These are phyloP conservation scores for Alopecurus myosuroides DNA, from an alignment of 176 grass and related monocot genomes.

Conservation along the genomic window DNA sequence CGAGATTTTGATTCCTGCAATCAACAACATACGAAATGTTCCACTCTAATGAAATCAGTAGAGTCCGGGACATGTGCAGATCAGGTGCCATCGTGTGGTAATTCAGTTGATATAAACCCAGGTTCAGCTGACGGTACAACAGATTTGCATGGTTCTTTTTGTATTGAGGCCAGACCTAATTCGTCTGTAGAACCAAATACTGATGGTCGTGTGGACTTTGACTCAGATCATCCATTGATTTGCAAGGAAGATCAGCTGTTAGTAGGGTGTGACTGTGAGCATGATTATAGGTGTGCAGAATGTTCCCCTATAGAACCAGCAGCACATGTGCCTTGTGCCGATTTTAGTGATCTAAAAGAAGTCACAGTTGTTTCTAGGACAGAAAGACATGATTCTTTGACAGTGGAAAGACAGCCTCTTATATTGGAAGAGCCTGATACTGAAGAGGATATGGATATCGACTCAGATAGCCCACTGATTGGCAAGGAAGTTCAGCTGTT, in stretches of 20 bases:
- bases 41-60: not conserved
- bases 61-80: not conserved
- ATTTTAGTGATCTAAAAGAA: constrained; percentile 11
- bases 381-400: constrained; percentile 4
- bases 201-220: constrained; percentile 17
- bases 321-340: not conserved
- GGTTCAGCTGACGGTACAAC: constrained; percentile 7
- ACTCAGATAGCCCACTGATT: constrained; percentile 4
- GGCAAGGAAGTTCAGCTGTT: not conserved
- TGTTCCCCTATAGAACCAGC: not conserved
- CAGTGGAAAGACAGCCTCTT: constrained; percentile 9
- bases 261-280: not conserved
- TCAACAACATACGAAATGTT: constrained; percentile 1
- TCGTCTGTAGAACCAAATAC: constrained; percentile 11
- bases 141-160: constrained; percentile 8
- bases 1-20: constrained; percentile 4
- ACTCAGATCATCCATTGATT: not conserved
- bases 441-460: constrained; percentile 23
- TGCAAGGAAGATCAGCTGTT: not conserved
- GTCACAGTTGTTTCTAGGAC: constrained; percentile 7
- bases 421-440: constrained; percentile 6
- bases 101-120: constrained; percentile 4
- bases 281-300: constrained; percentile 17
- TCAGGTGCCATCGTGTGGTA: not conserved
- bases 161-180: constrained; percentile 6